Evolutionary conservation across 345 rosid genomes (phyloP), one percentile per base, ranked within the genome.

Genomic region (Eucalyptus marginata): DNA sequence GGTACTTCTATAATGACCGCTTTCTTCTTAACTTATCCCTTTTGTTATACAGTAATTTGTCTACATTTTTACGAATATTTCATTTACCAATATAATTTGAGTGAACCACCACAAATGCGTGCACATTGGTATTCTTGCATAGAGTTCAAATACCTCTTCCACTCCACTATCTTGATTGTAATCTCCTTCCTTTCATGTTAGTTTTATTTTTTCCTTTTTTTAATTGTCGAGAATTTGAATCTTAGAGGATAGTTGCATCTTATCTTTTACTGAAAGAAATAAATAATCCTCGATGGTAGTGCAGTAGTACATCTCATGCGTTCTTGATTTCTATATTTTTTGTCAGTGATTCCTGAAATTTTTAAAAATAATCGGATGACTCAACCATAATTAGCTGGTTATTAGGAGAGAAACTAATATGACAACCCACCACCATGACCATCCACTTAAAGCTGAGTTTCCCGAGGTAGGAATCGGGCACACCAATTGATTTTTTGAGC

Each of bases 291-390:
- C 8, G 3, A 64, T 20, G 18, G 31, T 14, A 4, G 76, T 29
- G 10, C 40, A 51, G 2, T 15, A n/a, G 40, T 9, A 66, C 20
- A 64, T 0, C 36, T 14, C 10, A 13, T n/a, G 29, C 1, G 0
- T 66, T 66, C 76, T 66, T 66, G 76, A 66, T 66, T 66, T n/a
- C 20, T 66, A 66, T n/a, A 66, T 15, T n/a, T 66, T 51, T 51
- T 0, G 54, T 51, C 8, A 16, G 3, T 51, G 40, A 17, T n/a
- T 66, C 76, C 17, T 8, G 5, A 7, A n/a, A 1, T 4, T 16
- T 66, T 64, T 7, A 2, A 7, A 59, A 27, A 56, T n/a, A 8
- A 66, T 66, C 6, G 2, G 10, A 15, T 16, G 40, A 66, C 40
- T 66, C 20, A n/a, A n/a, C 20, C 76, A 66, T n/a, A n/a, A 64